phyloP scores from a whole-genome alignment of 106 monocot genomes.

The Phalaenopsis aphrodite region DNA sequence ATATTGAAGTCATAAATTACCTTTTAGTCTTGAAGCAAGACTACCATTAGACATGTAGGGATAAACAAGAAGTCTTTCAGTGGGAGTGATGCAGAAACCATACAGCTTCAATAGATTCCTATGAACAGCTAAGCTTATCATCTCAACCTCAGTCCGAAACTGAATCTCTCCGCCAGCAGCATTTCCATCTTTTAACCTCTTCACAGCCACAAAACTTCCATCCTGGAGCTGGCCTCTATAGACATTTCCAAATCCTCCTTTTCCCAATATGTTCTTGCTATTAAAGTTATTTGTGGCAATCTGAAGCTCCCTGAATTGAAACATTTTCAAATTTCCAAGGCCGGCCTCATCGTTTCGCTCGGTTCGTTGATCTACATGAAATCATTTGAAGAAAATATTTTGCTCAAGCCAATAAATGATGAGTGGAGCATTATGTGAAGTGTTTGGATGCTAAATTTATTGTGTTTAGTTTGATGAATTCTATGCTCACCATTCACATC shows the following conservation, averaged over 20 bases:
- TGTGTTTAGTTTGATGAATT: not conserved
- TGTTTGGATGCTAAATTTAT: not conserved
- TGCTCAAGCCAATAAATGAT: too few species aligned
- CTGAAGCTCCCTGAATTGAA: slow-evolving; percentile 55
- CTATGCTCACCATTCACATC: slow-evolving; percentile 30
- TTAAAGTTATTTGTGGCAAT: slow-evolving; percentile 52
- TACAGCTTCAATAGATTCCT: slow-evolving; percentile 14
- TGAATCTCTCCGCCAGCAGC: slow-evolving; percentile 20
- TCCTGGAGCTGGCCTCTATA: slow-evolving; percentile 44
- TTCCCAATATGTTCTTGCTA: slow-evolving; percentile 45
- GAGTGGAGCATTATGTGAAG: not conserved
- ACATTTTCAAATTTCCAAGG: slow-evolving; percentile 42
- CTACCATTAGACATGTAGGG: slow-evolving; percentile 29
- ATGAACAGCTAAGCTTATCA: slow-evolving; percentile 25
- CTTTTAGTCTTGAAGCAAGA: slow-evolving; percentile 20
- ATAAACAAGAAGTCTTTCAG: slow-evolving; percentile 26
- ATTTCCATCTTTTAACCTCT: slow-evolving; percentile 19
- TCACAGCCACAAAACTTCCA: slow-evolving; percentile 22
- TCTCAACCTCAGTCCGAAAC: slow-evolving; percentile 18
- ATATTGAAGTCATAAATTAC: not conserved
- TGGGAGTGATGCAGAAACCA: slow-evolving; percentile 18
- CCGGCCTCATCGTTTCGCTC: slow-evolving; percentile 28
- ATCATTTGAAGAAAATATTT: not conserved
- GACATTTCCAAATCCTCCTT: slow-evolving; percentile 64
- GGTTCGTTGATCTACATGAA: slow-evolving; percentile 19